These are phyloP conservation scores for Anethum foeniculum DNA, from an alignment of 140 eudicot genomes.

Conservation along the genomic window DNA sequence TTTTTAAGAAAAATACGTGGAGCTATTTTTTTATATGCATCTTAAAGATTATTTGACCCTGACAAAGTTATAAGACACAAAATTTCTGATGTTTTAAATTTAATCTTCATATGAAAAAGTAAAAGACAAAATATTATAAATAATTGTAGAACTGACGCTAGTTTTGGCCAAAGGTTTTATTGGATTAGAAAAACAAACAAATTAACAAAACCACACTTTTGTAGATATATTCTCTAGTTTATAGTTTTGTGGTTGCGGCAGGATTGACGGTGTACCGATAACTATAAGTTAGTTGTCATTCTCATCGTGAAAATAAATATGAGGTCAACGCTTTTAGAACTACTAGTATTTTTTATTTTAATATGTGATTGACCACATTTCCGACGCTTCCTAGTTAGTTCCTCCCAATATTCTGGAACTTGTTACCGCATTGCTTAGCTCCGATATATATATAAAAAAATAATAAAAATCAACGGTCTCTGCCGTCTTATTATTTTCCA, in stretches of 20 bases:
- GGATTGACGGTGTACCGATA: background rate
- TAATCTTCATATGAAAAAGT: too few relatives aligned
- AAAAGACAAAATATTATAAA: too few relatives aligned
- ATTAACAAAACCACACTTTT: too few relatives aligned
- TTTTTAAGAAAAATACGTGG: too few relatives aligned
- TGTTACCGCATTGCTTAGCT: slow-evolving; percentile 7
- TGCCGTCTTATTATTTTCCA: background rate
- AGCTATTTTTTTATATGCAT: too few relatives aligned
- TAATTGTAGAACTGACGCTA: too few relatives aligned
- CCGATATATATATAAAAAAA: background rate
- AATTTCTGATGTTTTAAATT: too few relatives aligned
- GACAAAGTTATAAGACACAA: too few relatives aligned
- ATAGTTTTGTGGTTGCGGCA: background rate
- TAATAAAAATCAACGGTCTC: slow-evolving; percentile 8
- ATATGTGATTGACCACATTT: background rate
- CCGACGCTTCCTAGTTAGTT: background rate
- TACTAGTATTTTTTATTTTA: background rate
- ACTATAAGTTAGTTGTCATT: background rate
- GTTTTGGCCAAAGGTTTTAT: too few relatives aligned
- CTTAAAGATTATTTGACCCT: too few relatives aligned
- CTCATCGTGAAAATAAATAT: background rate
- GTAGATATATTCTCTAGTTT: background rate
- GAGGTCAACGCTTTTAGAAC: background rate
- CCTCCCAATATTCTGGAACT: slow-evolving; percentile 5
- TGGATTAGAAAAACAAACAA: too few relatives aligned